phyloP scores from a whole-genome alignment of 768 basidiomycete genomes.

The Podaxis rugospora region DNA sequence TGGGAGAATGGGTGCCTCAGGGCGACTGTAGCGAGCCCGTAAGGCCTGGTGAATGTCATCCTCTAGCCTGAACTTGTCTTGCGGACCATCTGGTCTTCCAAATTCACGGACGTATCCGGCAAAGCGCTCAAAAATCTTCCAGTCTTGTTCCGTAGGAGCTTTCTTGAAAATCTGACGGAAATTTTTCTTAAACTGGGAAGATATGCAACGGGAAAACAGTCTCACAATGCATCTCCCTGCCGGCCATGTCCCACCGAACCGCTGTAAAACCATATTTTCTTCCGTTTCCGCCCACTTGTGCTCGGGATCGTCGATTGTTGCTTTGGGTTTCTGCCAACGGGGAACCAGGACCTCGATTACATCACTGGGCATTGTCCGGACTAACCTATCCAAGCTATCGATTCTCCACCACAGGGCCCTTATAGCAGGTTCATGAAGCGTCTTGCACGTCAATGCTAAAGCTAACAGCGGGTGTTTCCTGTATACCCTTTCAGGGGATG shows the following conservation, averaged over 20 bases:
- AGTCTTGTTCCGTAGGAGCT: not conserved
- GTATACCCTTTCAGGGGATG: not conserved
- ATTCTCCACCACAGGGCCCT: not conserved
- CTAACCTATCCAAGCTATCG: not conserved
- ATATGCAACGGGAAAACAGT: not conserved
- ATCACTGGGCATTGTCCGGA: not conserved
- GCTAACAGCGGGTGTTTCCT: not conserved
- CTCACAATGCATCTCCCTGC: not conserved
- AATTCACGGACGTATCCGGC: slow-evolving; percentile 1
- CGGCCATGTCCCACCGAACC: not conserved
- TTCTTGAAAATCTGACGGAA: not conserved
- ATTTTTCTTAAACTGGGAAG: not conserved
- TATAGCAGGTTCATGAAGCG: not conserved
- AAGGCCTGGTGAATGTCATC: not conserved
- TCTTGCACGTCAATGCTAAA: slow-evolving; percentile 5
- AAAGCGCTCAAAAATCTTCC: not conserved
- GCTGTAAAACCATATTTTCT: not conserved
- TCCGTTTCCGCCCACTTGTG: not conserved
- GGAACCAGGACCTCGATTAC: not conserved
- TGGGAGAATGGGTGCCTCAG: not conserved
- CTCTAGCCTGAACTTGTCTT: not conserved
- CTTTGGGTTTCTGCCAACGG: not conserved
- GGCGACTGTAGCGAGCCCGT: not conserved
- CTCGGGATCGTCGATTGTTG: not conserved
- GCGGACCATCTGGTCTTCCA: not conserved